Base-by-base conservation (phyloP, 805 yeast genomes). In the Spathaspora hagerdaliae region DNA sequence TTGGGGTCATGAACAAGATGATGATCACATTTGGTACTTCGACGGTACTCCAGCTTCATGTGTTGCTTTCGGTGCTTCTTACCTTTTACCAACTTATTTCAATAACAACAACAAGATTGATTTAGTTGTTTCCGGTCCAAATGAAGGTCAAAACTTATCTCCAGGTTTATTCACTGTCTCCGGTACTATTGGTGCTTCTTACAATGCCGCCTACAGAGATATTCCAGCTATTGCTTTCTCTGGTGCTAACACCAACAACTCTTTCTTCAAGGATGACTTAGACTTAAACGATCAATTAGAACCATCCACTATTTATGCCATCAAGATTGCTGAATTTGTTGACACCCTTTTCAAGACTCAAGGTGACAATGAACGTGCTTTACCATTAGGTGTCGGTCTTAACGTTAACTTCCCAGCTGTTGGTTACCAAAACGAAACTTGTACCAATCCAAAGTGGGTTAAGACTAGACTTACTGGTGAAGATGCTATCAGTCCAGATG, bases 41-140 rank as follows among this genome's bases (percentile, higher is more conserved):
- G 75, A 76, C 52, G 81, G 79, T 50, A 74, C 81, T 14, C 82
- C 82, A 47, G 77, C 79, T 37, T 68, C 78, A 12, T 73, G 73
- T 57, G 77, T 76, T 38, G 69, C 77, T 5, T 70, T 75, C 51
- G 80, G 71, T 29, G 61, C 76, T 45, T 72, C 72, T 42, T 75
- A 74, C 56, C 65, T 76, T 38, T 53, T 74, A 39, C 82, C 82
- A 50, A 65, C 56, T 40, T 64, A 61, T 59, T 75, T 74, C 54
- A 58, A 68, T 46, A 72, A 74, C 58, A 51, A 62, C 41, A 55
- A 73, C 15, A 24, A 36, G 12, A 61, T 75, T 51, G 82, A 77
- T 58, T 60, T 77, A 46, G 75, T 77, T 44, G 74, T 76, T 41
- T 60, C 75, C 46, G 82, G 81, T 52, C 80, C 80, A 43, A 77